Evolutionary conservation across 75 land plant species (phyloP), one percentile per base, ranked within the genome.

Genomic region (Pseudotsuga menziesii): DNA sequence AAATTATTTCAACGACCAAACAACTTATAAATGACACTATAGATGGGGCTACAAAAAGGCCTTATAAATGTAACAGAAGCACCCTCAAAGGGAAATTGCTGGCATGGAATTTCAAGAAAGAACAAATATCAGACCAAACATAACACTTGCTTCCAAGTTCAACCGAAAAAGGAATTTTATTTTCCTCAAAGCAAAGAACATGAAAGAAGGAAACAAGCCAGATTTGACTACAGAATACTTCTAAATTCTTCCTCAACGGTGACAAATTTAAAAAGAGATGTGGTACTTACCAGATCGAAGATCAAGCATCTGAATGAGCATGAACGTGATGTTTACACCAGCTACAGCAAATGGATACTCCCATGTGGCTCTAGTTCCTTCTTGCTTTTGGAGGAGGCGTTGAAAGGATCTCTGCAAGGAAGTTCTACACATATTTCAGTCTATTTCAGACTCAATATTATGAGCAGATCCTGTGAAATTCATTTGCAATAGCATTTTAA

Each of bases 311-410:
- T 95, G 98, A 74, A 95, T 93, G 54, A 95, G 92, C 98, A 95
- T 95, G 78, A 95, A 95, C 57, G 98, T 87, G 54, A 95, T 91
- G 80, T 95, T 95, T 56, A 95, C 93, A 73, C 98, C 98, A 76
- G 98, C 98, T 22, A 95, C 98, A 76, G 97, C 94, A 93, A 95
- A 95, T 69, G 98, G 98, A 82, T 95, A 95, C 76, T 95, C 98
- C 98, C 98, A 95, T 44, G 87, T 64, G 7, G 98, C 86, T 52
- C 98, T 77, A 60, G 84, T 83, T 61, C 97, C 98, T 77, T 91
- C 91, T 77, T 84, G 80, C 78, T 95, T 95, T 35, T 83, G 81
- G 5, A 95, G 91, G 61, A 95, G 89, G 70, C 83, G 86, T 79
- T 91, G 88, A 76, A 93, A 95, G 26, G 94, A 80, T 87, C 82